Evolutionary conservation across 495 filamentous ascomycete species (phyloP).

Genomic region (Penicillium tannophilum): DNA sequence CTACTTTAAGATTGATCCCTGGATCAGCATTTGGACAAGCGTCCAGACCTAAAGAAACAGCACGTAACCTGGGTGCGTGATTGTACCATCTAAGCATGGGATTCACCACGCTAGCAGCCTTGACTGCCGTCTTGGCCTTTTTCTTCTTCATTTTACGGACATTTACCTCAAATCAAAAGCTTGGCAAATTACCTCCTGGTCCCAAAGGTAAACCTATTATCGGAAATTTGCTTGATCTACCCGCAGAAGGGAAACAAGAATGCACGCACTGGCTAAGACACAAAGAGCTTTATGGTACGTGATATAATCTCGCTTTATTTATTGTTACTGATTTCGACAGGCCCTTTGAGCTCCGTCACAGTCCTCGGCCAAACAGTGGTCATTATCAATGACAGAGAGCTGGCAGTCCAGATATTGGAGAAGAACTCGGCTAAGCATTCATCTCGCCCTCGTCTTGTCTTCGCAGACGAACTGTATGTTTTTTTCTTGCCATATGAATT

Average conservation of each 20-base stretch:
- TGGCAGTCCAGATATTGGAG: constrained; percentile 47
- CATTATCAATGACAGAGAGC: constrained; percentile 46
- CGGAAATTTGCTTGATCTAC: constrained; percentile 2
- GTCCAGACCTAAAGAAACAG: not conserved
- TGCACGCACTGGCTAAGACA: not conserved
- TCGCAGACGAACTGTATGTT: constrained; percentile 8
- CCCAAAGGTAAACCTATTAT: constrained; percentile 4
- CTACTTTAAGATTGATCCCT: not conserved
- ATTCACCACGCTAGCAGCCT: not conserved
- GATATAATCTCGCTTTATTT: not conserved
- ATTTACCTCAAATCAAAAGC: not conserved
- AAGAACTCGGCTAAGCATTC: constrained; percentile 23
- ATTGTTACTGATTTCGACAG: not conserved
- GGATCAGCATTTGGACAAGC: not conserved
- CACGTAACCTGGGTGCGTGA: not conserved
- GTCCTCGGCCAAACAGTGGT: constrained; percentile 49
- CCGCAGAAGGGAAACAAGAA: not conserved
- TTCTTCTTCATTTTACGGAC: not conserved
- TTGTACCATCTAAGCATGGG: not conserved
- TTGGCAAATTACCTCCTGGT: not conserved
- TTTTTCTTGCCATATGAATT: not conserved
- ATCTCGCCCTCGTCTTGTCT: constrained; percentile 1
- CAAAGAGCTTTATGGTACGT: not conserved
- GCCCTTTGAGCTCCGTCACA: constrained; percentile 42
- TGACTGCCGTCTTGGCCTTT: not conserved